Evolutionary conservation across 371 early-diverging fungal genomes (phyloP), one percentile per base, ranked within the genome.

Genomic region (Mucor saturninus): DNA sequence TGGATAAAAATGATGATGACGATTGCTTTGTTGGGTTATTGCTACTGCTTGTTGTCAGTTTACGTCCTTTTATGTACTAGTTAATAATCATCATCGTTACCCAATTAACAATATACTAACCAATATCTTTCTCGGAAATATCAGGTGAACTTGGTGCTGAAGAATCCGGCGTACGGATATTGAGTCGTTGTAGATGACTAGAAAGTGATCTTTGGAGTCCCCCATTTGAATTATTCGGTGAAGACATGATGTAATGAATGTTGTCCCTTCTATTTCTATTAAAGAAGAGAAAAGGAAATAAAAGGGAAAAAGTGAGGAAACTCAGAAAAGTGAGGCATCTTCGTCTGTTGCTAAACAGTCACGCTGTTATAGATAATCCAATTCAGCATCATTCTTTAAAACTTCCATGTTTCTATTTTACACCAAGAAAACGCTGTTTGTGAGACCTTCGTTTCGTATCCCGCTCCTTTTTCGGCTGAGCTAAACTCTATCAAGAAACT

Each of bases 201-300:
- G 80, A 79, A 10, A 79, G 71, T 3, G 77, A 76, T 69, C 80
- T 58, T 38, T 74, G 71, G 40, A 79, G 60, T 55, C 72, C 69
- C 13, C 74, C 74, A 57, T 67, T 68, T 21, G 71, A 54, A 59
- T 67, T 72, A 38, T 62, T 73, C 30, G 77, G 73, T 51, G 73
- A 77, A 32, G 75, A 68, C 78, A 77, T 77, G 26, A 42, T 56
- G 38, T 60, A 56, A 14, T n/a, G 53, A 30, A 15, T 35, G 14
- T 35, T 32, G 32, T 6, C 38, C n/a, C 2, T 43, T 14, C 14
- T 14, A 14, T 43, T 43, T n/a, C 15, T 14, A n/a, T 43, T 14
- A 10, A 26, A 40, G 14, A 26, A 55, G 29, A 56, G 14, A 29
- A 6, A 5, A 8, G 9, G 15, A 3, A 30, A 31, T 29, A 43